These are phyloP conservation scores for Nannochloropsis granulata DNA, from an alignment of 108 stramenopile species.

Conservation along the genomic window DNA sequence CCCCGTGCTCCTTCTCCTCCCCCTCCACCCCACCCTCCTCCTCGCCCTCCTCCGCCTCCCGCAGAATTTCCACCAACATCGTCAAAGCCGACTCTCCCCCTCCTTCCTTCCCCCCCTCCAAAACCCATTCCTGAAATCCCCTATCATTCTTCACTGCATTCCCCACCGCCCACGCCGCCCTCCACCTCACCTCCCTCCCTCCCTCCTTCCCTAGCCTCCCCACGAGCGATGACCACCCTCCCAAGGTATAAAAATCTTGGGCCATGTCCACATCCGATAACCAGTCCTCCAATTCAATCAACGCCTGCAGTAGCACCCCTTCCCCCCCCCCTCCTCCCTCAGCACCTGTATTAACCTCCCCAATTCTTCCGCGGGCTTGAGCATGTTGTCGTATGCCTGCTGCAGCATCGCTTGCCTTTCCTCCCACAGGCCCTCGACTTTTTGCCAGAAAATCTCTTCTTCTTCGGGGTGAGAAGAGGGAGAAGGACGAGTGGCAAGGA, in stretches of 20 bases:
- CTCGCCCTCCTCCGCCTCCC: neutral
- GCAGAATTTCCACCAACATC: neutral
- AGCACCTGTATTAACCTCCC: conserved; percentile 9
- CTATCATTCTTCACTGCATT: conserved; percentile 77
- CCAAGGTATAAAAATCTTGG: conserved; percentile 78
- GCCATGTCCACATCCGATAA: conserved; percentile 81
- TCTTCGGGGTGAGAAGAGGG: neutral
- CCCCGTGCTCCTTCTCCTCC: neutral
- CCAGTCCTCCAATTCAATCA: conserved; percentile 68
- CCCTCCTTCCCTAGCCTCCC: conserved; percentile 37
- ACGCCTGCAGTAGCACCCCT: conserved; percentile 38
- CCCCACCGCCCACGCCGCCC: conserved; percentile 68
- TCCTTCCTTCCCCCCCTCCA: conserved; percentile 39
- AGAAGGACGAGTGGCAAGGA: neutral
- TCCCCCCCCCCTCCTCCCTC: conserved; percentile 21
- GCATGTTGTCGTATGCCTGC: conserved; percentile 22
- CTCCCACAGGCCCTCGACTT: conserved; percentile 60
- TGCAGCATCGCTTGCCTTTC: conserved; percentile 54
- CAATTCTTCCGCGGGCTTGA: conserved; percentile 32
- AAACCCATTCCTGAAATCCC: conserved; percentile 58
- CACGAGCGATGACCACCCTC: conserved; percentile 62
- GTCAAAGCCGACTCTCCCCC: conserved; percentile 5
- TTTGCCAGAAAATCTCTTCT: conserved; percentile 41
- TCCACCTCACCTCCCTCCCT: conserved; percentile 43
- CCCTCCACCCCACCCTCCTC: neutral